Evolutionary conservation across 2,329 filamentous ascomycete species (phyloP).

Genomic region (Alternaria panax): DNA sequence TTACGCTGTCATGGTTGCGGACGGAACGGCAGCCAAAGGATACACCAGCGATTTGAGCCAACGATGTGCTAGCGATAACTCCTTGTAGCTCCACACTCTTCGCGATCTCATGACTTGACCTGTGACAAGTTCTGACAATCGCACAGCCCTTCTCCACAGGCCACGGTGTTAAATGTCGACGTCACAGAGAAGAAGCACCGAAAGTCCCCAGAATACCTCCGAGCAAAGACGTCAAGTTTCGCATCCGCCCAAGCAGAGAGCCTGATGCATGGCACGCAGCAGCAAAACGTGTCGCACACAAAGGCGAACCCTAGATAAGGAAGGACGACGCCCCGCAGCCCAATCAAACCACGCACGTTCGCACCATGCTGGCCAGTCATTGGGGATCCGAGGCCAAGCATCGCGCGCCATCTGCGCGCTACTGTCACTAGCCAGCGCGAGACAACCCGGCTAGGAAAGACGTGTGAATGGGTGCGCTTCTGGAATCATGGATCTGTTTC

Average conservation of each 20-base stretch:
- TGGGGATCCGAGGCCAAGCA: constrained; percentile 21
- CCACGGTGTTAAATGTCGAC: constrained; percentile 5
- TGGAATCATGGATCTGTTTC: constrained; percentile 9
- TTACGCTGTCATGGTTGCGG: constrained; percentile 17
- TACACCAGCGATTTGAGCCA: constrained; percentile 7
- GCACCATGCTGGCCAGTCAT: constrained; percentile 14
- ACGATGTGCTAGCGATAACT: constrained; percentile 18
- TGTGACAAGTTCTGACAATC: neutral
- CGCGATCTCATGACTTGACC: constrained; percentile 18
- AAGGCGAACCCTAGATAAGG: neutral
- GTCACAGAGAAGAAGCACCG: constrained; percentile 9
- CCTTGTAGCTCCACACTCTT: constrained; percentile 19
- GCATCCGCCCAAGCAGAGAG: constrained; percentile 13
- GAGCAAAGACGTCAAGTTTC: constrained; percentile 14
- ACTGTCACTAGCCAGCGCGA: constrained; percentile 10
- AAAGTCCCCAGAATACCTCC: constrained; percentile 15
- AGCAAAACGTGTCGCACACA: constrained; percentile 11
- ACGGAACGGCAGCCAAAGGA: constrained; percentile 12
- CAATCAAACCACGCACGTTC: constrained; percentile 31
- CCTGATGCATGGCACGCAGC: constrained; percentile 21
- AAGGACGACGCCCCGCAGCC: constrained; percentile 11
- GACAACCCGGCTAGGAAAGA: constrained; percentile 25
- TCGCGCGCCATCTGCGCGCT: constrained; percentile 8
- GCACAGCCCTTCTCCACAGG: neutral
- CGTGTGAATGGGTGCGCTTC: constrained; percentile 23